Conservation (phyloP, 2,329 filamentous ascomycete genomes). For the Penicillium psychrosexuale region DNA sequence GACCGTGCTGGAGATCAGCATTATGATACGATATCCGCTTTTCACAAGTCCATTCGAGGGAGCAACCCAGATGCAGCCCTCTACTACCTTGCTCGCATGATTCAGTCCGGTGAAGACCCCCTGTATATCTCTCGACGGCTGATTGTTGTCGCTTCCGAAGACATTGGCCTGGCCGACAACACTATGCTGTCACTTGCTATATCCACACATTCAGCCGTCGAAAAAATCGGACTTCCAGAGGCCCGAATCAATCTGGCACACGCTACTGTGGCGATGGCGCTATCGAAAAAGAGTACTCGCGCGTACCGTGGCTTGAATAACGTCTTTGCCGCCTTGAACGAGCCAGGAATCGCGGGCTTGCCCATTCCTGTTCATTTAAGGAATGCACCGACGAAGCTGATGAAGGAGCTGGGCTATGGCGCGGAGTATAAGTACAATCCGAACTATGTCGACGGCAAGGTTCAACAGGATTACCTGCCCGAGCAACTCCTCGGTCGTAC, state of each 20-base stretch:
- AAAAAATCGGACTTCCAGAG: constrained; percentile 94
- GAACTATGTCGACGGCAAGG: constrained; percentile 76
- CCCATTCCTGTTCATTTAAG: constrained; percentile 83
- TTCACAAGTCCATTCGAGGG: constrained; percentile 92
- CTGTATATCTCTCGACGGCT: constrained; percentile 88
- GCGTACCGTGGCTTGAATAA: constrained; percentile 80
- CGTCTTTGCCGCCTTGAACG: constrained; percentile 71
- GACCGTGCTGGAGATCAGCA: constrained; percentile 94
- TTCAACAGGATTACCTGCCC: constrained; percentile 88
- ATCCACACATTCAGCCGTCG: constrained; percentile 77
- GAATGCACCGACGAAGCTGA: constrained; percentile 86
- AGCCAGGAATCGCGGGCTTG: constrained; percentile 77
- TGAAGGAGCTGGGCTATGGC: constrained; percentile 90
- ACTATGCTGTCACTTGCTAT: constrained; percentile 79
- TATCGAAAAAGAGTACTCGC: constrained; percentile 82
- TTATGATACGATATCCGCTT: constrained; percentile 95
- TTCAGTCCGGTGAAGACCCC: constrained; percentile 90
- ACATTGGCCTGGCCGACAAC: constrained; percentile 87
- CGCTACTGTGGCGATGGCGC: constrained; percentile 72
- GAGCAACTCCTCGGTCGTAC: constrained; percentile 64
- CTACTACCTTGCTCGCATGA: constrained; percentile 94
- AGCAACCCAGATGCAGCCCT: constrained; percentile 81
- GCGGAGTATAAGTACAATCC: constrained; percentile 96
- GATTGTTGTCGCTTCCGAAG: constrained; percentile 91
- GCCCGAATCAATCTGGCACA: constrained; percentile 90